Evolutionary conservation across 352 stramenopile species (phyloP).

Genomic region (Phytophthora hibernalis): DNA sequence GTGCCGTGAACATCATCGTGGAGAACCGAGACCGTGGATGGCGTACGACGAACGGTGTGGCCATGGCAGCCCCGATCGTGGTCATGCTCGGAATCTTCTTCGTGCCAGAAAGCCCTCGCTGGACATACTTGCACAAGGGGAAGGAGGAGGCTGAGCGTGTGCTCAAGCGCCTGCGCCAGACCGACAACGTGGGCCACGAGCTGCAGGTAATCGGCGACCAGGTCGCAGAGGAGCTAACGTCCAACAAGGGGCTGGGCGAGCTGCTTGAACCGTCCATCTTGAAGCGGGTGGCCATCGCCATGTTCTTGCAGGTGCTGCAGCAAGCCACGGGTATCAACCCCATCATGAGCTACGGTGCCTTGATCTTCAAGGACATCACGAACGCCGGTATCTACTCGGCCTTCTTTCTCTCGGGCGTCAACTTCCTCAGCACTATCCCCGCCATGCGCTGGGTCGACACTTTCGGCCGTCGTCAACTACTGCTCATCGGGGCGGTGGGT

Average conservation of each 20-base stretch:
- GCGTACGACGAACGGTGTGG: constrained; percentile 41
- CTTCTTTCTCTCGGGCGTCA: constrained; percentile 42
- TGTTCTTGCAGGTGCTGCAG: constrained; percentile 41
- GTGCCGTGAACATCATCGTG: constrained; percentile 35
- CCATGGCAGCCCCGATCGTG: constrained; percentile 31
- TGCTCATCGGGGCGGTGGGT: constrained; percentile 40
- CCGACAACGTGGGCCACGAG: constrained; percentile 34
- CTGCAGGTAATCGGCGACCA: constrained; percentile 47
- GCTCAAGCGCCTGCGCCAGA: constrained; percentile 37
- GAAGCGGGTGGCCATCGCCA: constrained; percentile 35
- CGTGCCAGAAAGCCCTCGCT: constrained; percentile 46
- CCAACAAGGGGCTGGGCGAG: constrained; percentile 25
- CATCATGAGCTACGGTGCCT: constrained; percentile 39
- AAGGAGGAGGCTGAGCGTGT: constrained; percentile 30
- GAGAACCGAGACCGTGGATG: constrained; percentile 30
- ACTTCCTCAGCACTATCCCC: constrained; percentile 32
- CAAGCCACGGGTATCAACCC: constrained; percentile 46
- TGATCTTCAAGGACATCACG: constrained; percentile 26
- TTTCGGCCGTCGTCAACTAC: constrained; percentile 36
- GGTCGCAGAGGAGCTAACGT: constrained; percentile 26
- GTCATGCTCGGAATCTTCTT: constrained; percentile 44
- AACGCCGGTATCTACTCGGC: constrained; percentile 23
- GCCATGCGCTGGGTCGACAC: constrained; percentile 45
- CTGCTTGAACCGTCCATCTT: constrained; percentile 32
- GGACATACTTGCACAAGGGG: constrained; percentile 38